These are phyloP conservation scores for Gypsophila paniculata DNA, from an alignment of 179 eudicot species.

Conservation along the genomic window DNA sequence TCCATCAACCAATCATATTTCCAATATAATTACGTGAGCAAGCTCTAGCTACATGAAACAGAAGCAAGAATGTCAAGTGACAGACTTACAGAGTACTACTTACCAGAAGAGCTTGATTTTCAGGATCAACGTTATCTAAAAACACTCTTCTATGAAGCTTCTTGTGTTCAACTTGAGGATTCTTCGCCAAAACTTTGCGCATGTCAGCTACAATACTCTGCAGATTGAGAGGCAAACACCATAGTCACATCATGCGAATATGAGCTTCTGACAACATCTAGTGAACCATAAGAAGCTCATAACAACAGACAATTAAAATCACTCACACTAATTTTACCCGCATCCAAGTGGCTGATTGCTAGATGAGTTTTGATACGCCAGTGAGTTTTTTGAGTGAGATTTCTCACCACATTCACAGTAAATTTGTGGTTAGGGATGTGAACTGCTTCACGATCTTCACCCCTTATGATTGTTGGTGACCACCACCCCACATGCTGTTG, in stretches of 20 bases:
- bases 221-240: slow-evolving; percentile 5
- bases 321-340: slow-evolving; percentile 75
- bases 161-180: slow-evolving; percentile 93
- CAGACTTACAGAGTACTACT: slow-evolving; percentile 6
- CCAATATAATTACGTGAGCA: not conserved
- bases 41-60: not conserved
- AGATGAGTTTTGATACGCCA: slow-evolving; percentile 96
- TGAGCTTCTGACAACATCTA: not conserved
- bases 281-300: slow-evolving; percentile 8
- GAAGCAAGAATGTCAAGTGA: slow-evolving; percentile 3
- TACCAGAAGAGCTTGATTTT: slow-evolving; percentile 91
- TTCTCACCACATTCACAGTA: slow-evolving; percentile 86
- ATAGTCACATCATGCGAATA: not conserved
- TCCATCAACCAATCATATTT: not conserved
- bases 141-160: slow-evolving; percentile 93
- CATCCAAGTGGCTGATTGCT: slow-evolving; percentile 87
- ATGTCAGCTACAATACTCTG: slow-evolving; percentile 97
- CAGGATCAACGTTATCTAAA: slow-evolving; percentile 67
- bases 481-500: slow-evolving; percentile 96
- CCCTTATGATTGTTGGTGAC: slow-evolving; percentile 93
- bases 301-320: slow-evolving; percentile 14
- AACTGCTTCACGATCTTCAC: slow-evolving; percentile 94
- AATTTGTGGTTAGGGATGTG: slow-evolving; percentile 95
- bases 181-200: slow-evolving; percentile 92
- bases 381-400: slow-evolving; percentile 85